These are phyloP conservation scores for Kurtzmaniella quercitrusa DNA, from an alignment of 1,139 yeast species.

Conservation along the genomic window DNA sequence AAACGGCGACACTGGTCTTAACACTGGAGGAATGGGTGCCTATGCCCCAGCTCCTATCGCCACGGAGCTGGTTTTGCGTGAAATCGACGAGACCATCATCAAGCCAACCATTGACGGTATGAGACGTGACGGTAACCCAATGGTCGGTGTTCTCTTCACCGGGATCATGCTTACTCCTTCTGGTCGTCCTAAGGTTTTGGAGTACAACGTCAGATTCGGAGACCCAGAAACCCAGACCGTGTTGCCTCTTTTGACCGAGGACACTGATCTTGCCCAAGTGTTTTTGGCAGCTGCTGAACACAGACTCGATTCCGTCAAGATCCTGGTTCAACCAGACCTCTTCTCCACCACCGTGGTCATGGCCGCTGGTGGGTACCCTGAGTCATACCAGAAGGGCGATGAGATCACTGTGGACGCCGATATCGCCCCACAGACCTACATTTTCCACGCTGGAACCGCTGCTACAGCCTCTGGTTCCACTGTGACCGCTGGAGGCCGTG, in stretches of 20 bases:
- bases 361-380: constrained; percentile 98
- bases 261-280: constrained; percentile 87
- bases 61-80: constrained; percentile 60
- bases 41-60: constrained; percentile 97
- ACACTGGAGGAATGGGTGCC: constrained; percentile 99
- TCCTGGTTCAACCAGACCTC: constrained; percentile 55
- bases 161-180: constrained; percentile 84
- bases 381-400: constrained; percentile 79
- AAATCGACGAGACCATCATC: constrained; percentile 69
- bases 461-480: constrained; percentile 46
- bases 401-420: constrained; percentile 55
- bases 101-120: constrained; percentile 94
- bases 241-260: constrained; percentile 74
- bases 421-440: constrained; percentile 52
- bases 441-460: constrained; percentile 95
- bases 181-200: constrained; percentile 89
- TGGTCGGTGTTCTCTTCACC: constrained; percentile 94
- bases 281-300: constrained; percentile 94
- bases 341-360: constrained; percentile 90
- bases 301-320: constrained; percentile 79
- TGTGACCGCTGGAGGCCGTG: constrained; percentile 94
- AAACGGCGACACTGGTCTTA: constrained; percentile 88
- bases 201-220: constrained; percentile 96
- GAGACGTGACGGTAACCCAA: constrained; percentile 94
- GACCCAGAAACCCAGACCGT: constrained; percentile 99